Evolutionary conservation across 176 grass and related monocot genomes (phyloP).

Genomic region (Pontederia paniculata): DNA sequence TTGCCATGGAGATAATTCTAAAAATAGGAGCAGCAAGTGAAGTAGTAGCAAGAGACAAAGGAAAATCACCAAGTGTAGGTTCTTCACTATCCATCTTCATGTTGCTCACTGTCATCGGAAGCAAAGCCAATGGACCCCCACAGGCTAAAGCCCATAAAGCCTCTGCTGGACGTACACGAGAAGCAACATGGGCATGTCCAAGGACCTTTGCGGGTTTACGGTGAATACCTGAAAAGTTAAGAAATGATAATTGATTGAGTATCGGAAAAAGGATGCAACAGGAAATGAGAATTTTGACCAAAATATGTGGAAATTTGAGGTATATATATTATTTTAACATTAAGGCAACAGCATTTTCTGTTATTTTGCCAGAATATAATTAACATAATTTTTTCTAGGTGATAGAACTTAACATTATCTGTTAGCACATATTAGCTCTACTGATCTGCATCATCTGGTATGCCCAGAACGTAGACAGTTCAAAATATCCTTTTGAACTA

Average conservation of each 20-base stretch:
- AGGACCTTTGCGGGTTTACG: conserved; percentile 90
- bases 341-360: not conserved
- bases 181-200: conserved; percentile 82
- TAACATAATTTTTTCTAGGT: not conserved
- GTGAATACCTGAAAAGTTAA: conserved; percentile 80
- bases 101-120: conserved; percentile 86
- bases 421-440: too few species aligned
- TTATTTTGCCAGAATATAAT: not conserved
- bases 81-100: conserved; percentile 79
- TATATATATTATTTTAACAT: not conserved
- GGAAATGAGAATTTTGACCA: not conserved
- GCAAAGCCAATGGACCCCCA: conserved; percentile 88
- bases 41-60: conserved; percentile 34
- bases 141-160: conserved; percentile 88
- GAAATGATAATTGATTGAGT: conserved; percentile 16
- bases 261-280: not conserved
- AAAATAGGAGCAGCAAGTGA: conserved; percentile 86
- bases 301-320: too few species aligned
- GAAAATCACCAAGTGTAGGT: conserved; percentile 50
- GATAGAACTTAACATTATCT: too few species aligned
- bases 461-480: too few species aligned
- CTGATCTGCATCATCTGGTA: too few species aligned
- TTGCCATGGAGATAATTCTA: conserved; percentile 72
- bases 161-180: conserved; percentile 67
- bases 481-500: too few species aligned